Conservation (phyloP, 371 early-diverging fungal genomes). For the Mucor piriformis region DNA sequence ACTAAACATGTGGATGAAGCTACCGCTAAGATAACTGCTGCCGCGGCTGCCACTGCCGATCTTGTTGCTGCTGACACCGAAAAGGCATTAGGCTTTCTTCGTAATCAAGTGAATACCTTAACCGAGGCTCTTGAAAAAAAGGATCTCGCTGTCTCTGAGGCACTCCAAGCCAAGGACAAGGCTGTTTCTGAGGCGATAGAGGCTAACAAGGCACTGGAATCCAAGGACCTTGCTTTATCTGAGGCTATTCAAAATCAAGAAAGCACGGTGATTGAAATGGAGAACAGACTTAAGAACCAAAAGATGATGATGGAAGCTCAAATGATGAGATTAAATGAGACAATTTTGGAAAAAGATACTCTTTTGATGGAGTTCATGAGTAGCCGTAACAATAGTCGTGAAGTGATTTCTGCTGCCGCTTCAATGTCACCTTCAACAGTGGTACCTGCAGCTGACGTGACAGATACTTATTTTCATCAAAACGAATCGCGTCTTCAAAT, state of each 20-base stretch:
- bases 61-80: slow-evolving; percentile 1
- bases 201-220: too few species aligned
- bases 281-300: slow-evolving; percentile 17
- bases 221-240: neutral
- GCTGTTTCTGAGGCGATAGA: neutral
- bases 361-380: slow-evolving; percentile 23
- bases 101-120: neutral
- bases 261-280: slow-evolving; percentile 1
- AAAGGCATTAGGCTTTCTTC: slow-evolving; percentile 1
- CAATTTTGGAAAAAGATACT: slow-evolving; percentile 27
- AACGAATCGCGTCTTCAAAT: slow-evolving; percentile 14
- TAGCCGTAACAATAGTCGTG: slow-evolving; percentile 19
- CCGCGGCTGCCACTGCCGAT: neutral
- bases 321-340: slow-evolving; percentile 26
- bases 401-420: slow-evolving; percentile 4
- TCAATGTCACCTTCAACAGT: neutral
- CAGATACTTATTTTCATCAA: slow-evolving; percentile 14
- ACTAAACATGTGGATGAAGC: neutral
- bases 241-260: slow-evolving; percentile 12
- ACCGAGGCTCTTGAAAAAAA: neutral
- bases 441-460: neutral
- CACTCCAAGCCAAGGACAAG: neutral
- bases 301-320: slow-evolving; percentile 23
- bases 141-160: neutral
- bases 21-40: neutral